Evolutionary conservation across 1,139 yeast species (phyloP).

Genomic region (Kurtzmaniella natalensis): DNA sequence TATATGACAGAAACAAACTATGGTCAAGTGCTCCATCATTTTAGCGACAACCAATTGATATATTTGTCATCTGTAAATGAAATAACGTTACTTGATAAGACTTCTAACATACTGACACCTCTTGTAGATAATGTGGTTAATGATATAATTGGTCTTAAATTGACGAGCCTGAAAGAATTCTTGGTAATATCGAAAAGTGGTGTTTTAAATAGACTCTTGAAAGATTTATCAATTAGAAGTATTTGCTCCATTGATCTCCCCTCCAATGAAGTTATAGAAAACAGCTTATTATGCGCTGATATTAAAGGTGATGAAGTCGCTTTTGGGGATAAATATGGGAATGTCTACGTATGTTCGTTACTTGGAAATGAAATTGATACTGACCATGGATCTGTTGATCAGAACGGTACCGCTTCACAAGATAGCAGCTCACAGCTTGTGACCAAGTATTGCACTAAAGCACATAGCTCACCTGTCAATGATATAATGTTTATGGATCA

Average conservation of each 20-base stretch:
- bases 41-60: constrained; percentile 18
- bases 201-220: constrained; percentile 20
- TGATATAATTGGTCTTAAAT: constrained; percentile 34
- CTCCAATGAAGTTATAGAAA: constrained; percentile 22
- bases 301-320: constrained; percentile 19
- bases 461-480: constrained; percentile 49
- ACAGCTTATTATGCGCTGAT: constrained; percentile 26
- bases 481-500: constrained; percentile 33
- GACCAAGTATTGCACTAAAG: constrained; percentile 26
- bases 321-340: constrained; percentile 49
- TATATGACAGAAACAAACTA: not conserved
- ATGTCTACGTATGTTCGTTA: constrained; percentile 20
- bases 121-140: constrained; percentile 33
- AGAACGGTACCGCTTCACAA: too few relatives aligned
- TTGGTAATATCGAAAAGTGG: constrained; percentile 43
- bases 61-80: constrained; percentile 30
- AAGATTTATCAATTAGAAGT: constrained; percentile 10
- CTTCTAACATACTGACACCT: constrained; percentile 8
- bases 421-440: too few relatives aligned
- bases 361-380: too few relatives aligned
- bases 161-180: constrained; percentile 21
- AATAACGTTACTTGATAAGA: constrained; percentile 20
- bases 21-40: constrained; percentile 6
- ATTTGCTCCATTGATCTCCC: constrained; percentile 19
- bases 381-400: too few relatives aligned